These are phyloP conservation scores for Penicillium atrosanguineum DNA, from an alignment of 495 filamentous ascomycete species.

Conservation along the genomic window DNA sequence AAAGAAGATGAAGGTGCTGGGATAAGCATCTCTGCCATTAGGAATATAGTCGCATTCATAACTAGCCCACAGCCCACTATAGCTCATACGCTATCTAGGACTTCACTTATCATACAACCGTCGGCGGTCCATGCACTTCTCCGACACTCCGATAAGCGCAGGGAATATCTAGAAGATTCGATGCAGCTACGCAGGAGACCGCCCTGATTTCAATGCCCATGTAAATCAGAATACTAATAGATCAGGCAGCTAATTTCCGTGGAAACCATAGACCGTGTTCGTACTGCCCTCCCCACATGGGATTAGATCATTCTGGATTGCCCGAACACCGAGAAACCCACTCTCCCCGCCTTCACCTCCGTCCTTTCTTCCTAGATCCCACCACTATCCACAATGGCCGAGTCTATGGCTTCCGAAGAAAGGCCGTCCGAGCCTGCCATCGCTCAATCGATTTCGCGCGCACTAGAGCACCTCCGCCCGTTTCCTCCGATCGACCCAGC, in stretches of 20 bases:
- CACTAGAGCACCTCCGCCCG: conserved; percentile 18
- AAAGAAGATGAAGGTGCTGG: conserved; percentile 92
- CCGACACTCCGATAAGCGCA: conserved; percentile 13
- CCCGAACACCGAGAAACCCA: conserved; percentile 19
- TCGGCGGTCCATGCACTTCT: conserved; percentile 16
- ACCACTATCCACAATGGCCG: conserved; percentile 15
- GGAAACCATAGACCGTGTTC: background rate
- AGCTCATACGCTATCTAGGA: background rate
- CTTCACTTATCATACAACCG: background rate
- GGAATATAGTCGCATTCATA: background rate
- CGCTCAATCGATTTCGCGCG: conserved; percentile 5
- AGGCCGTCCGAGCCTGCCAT: background rate
- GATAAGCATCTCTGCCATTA: conserved; percentile 26
- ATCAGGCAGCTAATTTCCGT: background rate
- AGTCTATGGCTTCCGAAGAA: conserved; percentile 1
- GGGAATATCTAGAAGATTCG: conserved; percentile 4
- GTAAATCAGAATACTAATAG: background rate
- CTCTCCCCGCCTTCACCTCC: conserved; percentile 20
- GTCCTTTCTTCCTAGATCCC: conserved; percentile 1
- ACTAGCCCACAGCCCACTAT: background rate
- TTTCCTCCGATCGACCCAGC: conserved; percentile 5
- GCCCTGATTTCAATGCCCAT: background rate
- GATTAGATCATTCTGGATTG: conserved; percentile 21
- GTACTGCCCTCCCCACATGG: conserved; percentile 12
- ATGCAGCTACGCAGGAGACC: background rate